Evolutionary conservation across 1,139 yeast species (phyloP).

Genomic region (Blastobotrys petasosporus): DNA sequence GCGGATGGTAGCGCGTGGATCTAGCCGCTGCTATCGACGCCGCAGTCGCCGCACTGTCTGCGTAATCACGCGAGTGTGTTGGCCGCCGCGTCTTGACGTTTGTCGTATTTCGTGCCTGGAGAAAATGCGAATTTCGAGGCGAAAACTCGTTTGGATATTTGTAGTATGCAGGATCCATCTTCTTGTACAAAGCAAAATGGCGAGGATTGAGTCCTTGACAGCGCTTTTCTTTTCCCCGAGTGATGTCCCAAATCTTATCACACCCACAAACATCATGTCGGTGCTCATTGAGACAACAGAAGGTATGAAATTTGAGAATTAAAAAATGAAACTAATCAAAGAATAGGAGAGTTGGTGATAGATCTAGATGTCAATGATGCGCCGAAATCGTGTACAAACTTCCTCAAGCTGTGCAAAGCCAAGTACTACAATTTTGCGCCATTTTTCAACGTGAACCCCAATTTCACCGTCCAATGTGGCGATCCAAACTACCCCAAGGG

Average conservation of each 20-base stretch:
- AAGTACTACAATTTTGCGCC: slow-evolving; percentile 51
- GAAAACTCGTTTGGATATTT: no score
- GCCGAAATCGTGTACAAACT: slow-evolving; percentile 42
- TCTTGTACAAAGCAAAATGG: no score
- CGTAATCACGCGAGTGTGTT: no score
- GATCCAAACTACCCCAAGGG: slow-evolving; percentile 43
- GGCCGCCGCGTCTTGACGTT: no score
- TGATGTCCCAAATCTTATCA: neutral
- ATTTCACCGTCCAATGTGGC: slow-evolving; percentile 42
- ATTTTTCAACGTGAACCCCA: slow-evolving; percentile 40
- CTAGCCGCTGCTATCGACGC: no score
- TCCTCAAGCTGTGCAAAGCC: slow-evolving; percentile 49
- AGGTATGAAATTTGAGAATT: slow-evolving; percentile 34
- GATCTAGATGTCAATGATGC: slow-evolving; percentile 41
- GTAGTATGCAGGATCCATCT: no score
- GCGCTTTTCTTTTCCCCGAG: neutral
- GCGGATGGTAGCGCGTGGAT: no score
- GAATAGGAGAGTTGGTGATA: slow-evolving; percentile 44
- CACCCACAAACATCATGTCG: slow-evolving; percentile 40
- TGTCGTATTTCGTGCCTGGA: no score
- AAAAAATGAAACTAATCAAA: slow-evolving; percentile 1
- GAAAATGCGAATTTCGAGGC: no score
- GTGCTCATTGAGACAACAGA: slow-evolving; percentile 52
- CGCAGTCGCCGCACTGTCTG: no score
- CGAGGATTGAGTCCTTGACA: neutral